Evolutionary conservation across 345 rosid genomes (phyloP), one percentile per base, ranked within the genome.

Genomic region (Balakata baccata): DNA sequence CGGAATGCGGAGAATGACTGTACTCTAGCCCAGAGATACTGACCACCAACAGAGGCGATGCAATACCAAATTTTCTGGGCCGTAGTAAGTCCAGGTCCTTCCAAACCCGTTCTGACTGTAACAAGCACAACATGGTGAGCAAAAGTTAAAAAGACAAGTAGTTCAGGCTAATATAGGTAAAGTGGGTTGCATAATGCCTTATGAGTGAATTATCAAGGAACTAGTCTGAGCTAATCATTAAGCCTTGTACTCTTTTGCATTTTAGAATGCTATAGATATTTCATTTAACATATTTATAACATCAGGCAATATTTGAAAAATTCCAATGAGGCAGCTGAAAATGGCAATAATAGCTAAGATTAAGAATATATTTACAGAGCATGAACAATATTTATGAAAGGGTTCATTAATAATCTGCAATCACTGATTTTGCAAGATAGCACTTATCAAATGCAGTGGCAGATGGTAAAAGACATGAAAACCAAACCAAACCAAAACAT

Each of bases 1-100:
- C 96, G 93, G 77, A 95, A 95, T 73, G 98, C 98, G 66, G 99
- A 95, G 77, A 95, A 95, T 0, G 96, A 90, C 74, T 93, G 96
- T 72, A 91, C 74, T 56, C 98, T 91, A 68, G 97, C 88, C 92
- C 93, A 92, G 65, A 93, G 80, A 77, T 93, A 95, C 66, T 93
- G 99, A 72, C 99, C 94, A 80, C 99, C 98, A 71, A 93, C 99
- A 57, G 89, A 80, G 59, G 98, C 91, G 80, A 89, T 75, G 74
- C 99, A 95, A 81, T 91, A 95, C 92, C 90, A 93, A 69, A 93
- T 51, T 86, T 95, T 95, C 74, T 93, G 99, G 63, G 90, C 87
- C 64, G 81, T 76, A 51, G 99, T 88, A 64, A 93, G 90, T 43
- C 97, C 97, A 47, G 97, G 94, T 71, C 98, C 99, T 85, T 95